phyloP scores from a whole-genome alignment of 2,329 filamentous ascomycete species.

The Biscogniauxia marginata region DNA sequence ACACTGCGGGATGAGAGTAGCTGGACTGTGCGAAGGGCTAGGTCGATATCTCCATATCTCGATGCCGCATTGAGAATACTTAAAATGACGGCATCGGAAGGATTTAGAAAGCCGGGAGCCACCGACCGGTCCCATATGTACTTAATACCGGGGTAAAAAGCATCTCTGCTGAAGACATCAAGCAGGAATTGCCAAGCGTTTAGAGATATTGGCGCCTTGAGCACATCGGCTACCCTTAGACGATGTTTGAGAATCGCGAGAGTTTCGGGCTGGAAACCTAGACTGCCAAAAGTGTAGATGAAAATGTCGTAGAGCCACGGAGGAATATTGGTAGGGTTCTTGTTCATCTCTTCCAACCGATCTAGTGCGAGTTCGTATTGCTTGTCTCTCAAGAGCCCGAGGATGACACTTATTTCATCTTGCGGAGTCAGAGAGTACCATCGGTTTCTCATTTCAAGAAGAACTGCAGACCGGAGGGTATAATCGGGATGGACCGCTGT shows the following conservation, averaged over 20 bases:
- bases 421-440: constrained; percentile 66
- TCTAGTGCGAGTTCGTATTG: constrained; percentile 79
- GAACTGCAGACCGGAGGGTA: constrained; percentile 65
- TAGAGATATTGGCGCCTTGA: constrained; percentile 17
- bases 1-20: constrained; percentile 58
- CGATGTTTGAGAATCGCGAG: constrained; percentile 65
- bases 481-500: constrained; percentile 87
- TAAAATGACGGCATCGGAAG: constrained; percentile 63
- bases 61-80: constrained; percentile 73
- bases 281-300: constrained; percentile 68
- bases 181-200: constrained; percentile 65
- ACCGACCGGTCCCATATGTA: constrained; percentile 73
- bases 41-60: constrained; percentile 60
- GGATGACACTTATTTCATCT: constrained; percentile 65
- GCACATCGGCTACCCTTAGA: constrained; percentile 28
- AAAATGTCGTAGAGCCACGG: constrained; percentile 79
- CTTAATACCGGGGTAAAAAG: constrained; percentile 62
- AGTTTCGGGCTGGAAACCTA: constrained; percentile 75
- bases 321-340: constrained; percentile 53
- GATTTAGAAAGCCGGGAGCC: constrained; percentile 52
- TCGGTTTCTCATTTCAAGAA: constrained; percentile 70
- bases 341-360: constrained; percentile 65
- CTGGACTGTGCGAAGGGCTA: constrained; percentile 71
- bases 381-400: constrained; percentile 76
- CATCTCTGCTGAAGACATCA: constrained; percentile 66